Evolutionary conservation across 2,329 filamentous ascomycete genomes (phyloP).

Genomic region (Nemania abortiva): DNA sequence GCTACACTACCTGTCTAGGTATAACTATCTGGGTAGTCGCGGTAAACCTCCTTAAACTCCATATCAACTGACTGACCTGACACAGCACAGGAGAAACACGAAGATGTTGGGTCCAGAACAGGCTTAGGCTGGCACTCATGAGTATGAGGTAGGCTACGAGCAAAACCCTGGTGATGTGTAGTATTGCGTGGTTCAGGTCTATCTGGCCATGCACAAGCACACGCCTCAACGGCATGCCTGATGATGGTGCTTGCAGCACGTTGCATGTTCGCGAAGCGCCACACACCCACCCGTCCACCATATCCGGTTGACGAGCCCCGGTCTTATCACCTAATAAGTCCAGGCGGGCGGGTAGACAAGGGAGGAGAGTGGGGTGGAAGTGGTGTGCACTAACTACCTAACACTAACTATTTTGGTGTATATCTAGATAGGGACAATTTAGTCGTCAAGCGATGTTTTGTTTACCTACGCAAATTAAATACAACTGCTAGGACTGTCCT

Average conservation of each 20-base stretch:
- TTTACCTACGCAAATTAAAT: no score
- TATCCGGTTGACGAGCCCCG: slow-evolving; percentile 3
- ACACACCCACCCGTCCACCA: slow-evolving; percentile 3
- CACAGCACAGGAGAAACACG: slow-evolving; percentile 7
- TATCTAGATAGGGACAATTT: no score
- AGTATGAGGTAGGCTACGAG: neutral
- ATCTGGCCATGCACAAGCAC: slow-evolving; percentile 10
- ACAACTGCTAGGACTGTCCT: no score
- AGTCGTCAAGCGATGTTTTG: no score
- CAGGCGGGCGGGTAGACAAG: neutral
- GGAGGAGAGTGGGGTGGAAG: neutral
- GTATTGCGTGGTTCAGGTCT: slow-evolving; percentile 15
- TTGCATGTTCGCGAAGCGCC: slow-evolving; percentile 23
- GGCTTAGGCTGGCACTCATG: neutral
- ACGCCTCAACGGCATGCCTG: slow-evolving; percentile 23
- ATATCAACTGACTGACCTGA: neutral
- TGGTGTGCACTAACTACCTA: neutral
- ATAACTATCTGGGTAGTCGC: neutral
- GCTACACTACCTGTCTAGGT: neutral
- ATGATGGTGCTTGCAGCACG: slow-evolving; percentile 12
- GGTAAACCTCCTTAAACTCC: neutral
- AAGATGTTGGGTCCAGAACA: neutral
- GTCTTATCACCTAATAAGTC: slow-evolving; percentile 8
- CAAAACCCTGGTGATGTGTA: neutral
- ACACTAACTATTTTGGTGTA: no score